Percentiles rank a stretch among this genome's conserved stretches.
These are phyloP conservation scores for Chytridium lagenaria DNA, from an alignment of 371 early-diverging fungal genomes.

Conservation along the genomic window DNA sequence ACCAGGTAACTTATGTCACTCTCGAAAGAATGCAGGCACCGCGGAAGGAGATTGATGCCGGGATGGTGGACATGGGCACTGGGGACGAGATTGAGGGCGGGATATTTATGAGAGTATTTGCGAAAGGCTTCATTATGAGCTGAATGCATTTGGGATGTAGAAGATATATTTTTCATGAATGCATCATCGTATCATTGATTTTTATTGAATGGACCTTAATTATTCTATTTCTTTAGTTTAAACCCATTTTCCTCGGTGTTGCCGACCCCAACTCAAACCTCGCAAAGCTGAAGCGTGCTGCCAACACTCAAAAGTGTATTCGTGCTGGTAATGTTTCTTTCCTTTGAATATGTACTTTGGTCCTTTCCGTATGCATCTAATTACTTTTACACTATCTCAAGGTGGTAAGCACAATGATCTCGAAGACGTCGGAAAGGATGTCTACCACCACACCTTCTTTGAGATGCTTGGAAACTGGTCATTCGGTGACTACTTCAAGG, in stretches of 20 bases:
- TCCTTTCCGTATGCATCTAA: too few relatives aligned
- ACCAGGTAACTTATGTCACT: slow-evolving; percentile 63
- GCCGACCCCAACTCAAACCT: slow-evolving; percentile 90
- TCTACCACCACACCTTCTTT: slow-evolving; percentile 99
- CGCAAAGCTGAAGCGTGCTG: slow-evolving; percentile 90
- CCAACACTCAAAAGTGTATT: slow-evolving; percentile 98
- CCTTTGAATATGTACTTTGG: background rate
- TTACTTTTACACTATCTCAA: slow-evolving; percentile 42
- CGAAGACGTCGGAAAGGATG: slow-evolving; percentile 99
- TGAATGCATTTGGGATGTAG: background rate
- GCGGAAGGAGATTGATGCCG: too few relatives aligned
- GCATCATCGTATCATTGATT: too few relatives aligned
- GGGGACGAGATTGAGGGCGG: too few relatives aligned
- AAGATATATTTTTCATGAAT: too few relatives aligned
- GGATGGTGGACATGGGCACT: too few relatives aligned
- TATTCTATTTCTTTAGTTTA: slow-evolving; percentile 66
- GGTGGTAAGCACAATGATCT: slow-evolving; percentile 99
- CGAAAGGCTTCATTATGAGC: background rate
- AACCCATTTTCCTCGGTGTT: slow-evolving; percentile 97
- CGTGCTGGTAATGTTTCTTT: slow-evolving; percentile 80
- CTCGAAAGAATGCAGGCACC: background rate
- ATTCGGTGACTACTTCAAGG: slow-evolving; percentile 99
- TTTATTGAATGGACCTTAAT: background rate
- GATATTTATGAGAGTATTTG: too few relatives aligned
- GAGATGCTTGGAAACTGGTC: slow-evolving; percentile 99